Evolutionary conservation across 1,284 basidiomycete genomes (phyloP), one percentile per base, ranked within the genome.

Genomic region (Boletus sp.): DNA sequence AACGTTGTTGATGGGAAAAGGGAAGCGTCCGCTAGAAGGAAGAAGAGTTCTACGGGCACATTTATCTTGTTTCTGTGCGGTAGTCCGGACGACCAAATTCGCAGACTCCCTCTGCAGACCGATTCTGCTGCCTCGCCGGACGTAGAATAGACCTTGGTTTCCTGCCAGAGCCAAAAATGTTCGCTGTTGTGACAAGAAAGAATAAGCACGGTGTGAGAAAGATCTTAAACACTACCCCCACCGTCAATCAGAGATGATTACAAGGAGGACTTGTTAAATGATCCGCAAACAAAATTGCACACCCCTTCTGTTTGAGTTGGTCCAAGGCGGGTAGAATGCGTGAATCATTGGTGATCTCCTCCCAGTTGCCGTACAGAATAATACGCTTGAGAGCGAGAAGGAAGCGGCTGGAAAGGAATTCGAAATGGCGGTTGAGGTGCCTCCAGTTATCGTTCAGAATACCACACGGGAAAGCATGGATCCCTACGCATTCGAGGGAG

Each of bases 361-460:
- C 62, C 78, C 80, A 81, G 41, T 77, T 65, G 2, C 80, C 80
- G 46, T 78, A 69, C n/a, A 81, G 58, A 33, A 71, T 44, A 5
- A 82, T 49, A 13, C 52, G 55, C 37, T 59, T 59, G 32, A 80
- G 67, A 23, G 64, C 58, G 9, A 76, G 72, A 52, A 77, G 72
- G 20, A 53, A 56, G 2, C 46, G 57, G 34, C 65, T 54, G 12
- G 61, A 58, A 46, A 79, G 68, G 32, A 72, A 63, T 26, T 64
- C 56, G 42, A 83, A 72, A 54, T 84, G 80, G 9, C 54, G 58
- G 32, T 70, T 66, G 27, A 82, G 59, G 49, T 75, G 67, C 25
- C 56, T 57, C 74, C 75, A 79, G 40, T 60, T 59, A 25, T 67
- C 66, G n/a, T 62, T 57, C 5, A 61, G 51, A 51, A 75, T 61